These are phyloP conservation scores for Metarhizium anisopliae DNA, from an alignment of 2,329 filamentous ascomycete genomes.

Conservation along the genomic window DNA sequence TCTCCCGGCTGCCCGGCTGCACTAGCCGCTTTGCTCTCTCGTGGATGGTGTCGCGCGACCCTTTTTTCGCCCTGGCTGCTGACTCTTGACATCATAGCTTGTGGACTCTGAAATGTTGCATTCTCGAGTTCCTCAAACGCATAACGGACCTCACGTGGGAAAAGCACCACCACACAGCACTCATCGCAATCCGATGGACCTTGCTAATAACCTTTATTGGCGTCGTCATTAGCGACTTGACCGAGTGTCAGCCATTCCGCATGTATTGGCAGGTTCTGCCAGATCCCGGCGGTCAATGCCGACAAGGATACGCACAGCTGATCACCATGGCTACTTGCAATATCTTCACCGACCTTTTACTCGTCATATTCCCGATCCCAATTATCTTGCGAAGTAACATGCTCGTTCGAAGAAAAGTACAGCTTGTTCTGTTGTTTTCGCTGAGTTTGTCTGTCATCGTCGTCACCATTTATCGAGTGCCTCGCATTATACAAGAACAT, in stretches of 20 bases:
- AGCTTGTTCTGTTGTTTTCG: slow-evolving; percentile 73
- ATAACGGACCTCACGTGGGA: slow-evolving; percentile 78
- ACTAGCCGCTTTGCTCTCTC: neutral
- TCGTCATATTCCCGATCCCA: slow-evolving; percentile 82
- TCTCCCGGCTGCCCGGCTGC: neutral
- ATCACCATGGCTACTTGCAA: slow-evolving; percentile 86
- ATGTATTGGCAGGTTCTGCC: slow-evolving; percentile 78
- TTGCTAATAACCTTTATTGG: slow-evolving; percentile 71
- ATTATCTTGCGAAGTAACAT: slow-evolving; percentile 77
- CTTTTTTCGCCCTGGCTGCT: neutral
- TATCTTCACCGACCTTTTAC: slow-evolving; percentile 77
- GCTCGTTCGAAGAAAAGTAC: slow-evolving; percentile 66
- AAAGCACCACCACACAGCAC: slow-evolving; percentile 60
- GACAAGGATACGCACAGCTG: slow-evolving; percentile 78
- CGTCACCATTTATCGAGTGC: slow-evolving; percentile 75
- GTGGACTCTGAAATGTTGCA: slow-evolving; percentile 84
- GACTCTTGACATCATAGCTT: slow-evolving; percentile 43
- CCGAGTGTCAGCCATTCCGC: slow-evolving; percentile 70
- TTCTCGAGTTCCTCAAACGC: slow-evolving; percentile 85
- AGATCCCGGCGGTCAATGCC: slow-evolving; percentile 77
- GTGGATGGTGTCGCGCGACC: neutral
- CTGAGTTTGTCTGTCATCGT: slow-evolving; percentile 72
- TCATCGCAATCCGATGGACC: slow-evolving; percentile 65
- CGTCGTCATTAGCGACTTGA: slow-evolving; percentile 70
- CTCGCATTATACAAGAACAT: slow-evolving; percentile 59